Conservation (phyloP, 768 basidiomycete genomes). For the Saitozyma podzolica region DNA sequence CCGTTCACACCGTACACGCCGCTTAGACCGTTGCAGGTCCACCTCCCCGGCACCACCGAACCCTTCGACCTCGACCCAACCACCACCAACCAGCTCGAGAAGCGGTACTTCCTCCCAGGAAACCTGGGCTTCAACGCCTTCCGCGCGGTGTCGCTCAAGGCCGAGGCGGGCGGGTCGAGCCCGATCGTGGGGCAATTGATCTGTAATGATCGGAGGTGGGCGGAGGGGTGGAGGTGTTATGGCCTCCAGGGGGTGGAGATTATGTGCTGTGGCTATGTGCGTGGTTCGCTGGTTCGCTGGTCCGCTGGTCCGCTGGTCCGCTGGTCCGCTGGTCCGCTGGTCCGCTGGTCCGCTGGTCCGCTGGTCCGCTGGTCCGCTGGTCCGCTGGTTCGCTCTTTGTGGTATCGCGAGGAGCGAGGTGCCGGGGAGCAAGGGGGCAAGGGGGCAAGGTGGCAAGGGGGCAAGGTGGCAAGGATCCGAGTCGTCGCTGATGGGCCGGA, state of each 20-base stretch:
- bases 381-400: not conserved
- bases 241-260: slow-evolving; percentile 50
- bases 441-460: too few species aligned
- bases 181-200: slow-evolving; percentile 49
- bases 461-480: too few species aligned
- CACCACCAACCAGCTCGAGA: slow-evolving; percentile 52
- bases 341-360: not conserved
- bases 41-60: slow-evolving; percentile 45
- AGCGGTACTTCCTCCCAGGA: slow-evolving; percentile 50
- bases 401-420: too few species aligned
- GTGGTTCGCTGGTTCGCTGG: not conserved
- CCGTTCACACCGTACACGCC: too few species aligned
- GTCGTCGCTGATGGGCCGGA: not conserved
- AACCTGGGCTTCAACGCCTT: slow-evolving; percentile 50
- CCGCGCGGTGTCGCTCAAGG: slow-evolving; percentile 38
- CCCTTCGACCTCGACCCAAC: slow-evolving; percentile 44
- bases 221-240: slow-evolving; percentile 48
- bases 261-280: slow-evolving; percentile 48
- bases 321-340: not conserved
- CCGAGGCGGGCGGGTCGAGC: slow-evolving; percentile 13
- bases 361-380: not conserved
- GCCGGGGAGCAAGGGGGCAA: too few species aligned
- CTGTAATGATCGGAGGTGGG: slow-evolving; percentile 51
- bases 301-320: not conserved
- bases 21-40: slow-evolving; percentile 19